Conservation (phyloP, 495 filamentous ascomycete genomes). For the Ramalina intermedia region DNA sequence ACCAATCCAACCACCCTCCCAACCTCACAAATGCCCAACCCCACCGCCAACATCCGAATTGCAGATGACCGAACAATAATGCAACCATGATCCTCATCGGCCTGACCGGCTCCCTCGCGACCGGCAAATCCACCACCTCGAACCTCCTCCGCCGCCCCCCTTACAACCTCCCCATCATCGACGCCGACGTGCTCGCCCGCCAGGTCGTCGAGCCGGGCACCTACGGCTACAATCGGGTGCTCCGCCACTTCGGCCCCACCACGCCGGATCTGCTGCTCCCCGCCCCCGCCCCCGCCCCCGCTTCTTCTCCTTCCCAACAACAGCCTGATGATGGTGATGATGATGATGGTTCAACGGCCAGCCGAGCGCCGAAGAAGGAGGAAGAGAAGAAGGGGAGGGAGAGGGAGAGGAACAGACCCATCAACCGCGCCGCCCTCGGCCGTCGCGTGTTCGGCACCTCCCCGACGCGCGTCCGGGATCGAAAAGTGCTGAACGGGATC, state of each 20-base stretch:
- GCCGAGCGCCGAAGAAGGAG: constrained; percentile 18
- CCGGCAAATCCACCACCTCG: constrained; percentile 95
- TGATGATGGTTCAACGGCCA: constrained; percentile 13
- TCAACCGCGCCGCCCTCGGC: constrained; percentile 79
- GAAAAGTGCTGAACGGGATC: constrained; percentile 69
- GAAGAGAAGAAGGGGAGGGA: constrained; percentile 19
- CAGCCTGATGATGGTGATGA: constrained; percentile 12
- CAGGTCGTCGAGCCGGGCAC: constrained; percentile 86
- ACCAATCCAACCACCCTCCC: background rate
- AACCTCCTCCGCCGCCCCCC: constrained; percentile 61
- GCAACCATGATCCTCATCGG: constrained; percentile 92
- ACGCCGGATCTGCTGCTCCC: constrained; percentile 74
- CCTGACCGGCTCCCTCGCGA: constrained; percentile 93
- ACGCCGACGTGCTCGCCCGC: constrained; percentile 84
- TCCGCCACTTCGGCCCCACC: constrained; percentile 58
- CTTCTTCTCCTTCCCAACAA: constrained; percentile 1
- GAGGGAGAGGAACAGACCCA: constrained; percentile 33
- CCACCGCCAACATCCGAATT: background rate
- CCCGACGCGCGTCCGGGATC: constrained; percentile 46
- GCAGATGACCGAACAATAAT: background rate
- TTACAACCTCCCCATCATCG: constrained; percentile 81
- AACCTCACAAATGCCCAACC: background rate
- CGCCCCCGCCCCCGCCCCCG: constrained; percentile 3
- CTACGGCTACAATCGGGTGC: constrained; percentile 61
- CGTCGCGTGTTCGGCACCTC: constrained; percentile 68